Conservation (phyloP, 1,284 basidiomycete genomes). For the Austropuccinia psidii region DNA sequence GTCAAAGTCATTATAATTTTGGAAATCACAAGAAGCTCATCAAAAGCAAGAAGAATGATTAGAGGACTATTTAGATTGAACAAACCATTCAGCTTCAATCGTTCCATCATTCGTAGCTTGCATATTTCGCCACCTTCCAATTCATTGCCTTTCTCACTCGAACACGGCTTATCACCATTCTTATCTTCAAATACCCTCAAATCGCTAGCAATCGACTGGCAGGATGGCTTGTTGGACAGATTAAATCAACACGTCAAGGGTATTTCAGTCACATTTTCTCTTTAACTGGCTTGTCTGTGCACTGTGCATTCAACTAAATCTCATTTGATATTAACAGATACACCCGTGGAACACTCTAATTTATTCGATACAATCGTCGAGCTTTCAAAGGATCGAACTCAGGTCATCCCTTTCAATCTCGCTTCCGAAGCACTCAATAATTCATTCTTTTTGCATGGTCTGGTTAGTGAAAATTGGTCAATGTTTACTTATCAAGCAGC, state of each 20-base stretch:
- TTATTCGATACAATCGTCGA: conserved; percentile 31
- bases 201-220: conserved; percentile 27
- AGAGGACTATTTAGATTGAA: too few species aligned
- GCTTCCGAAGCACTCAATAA: conserved; percentile 35
- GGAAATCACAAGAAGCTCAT: too few species aligned
- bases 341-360: neutral
- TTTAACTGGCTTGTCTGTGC: neutral
- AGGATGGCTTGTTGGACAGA: conserved; percentile 19
- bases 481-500: neutral
- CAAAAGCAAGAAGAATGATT: too few species aligned
- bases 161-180: conserved; percentile 12
- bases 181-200: conserved; percentile 10
- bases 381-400: conserved; percentile 24
- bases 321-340: neutral
- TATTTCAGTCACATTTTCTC: neutral
- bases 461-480: neutral
- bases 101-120: neutral
- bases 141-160: conserved; percentile 16
- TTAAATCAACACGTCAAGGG: conserved; percentile 27
- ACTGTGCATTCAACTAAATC: neutral
- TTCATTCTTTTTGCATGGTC: conserved; percentile 27
- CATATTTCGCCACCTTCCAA: conserved; percentile 4
- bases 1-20: too few species aligned
- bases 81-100: too few species aligned
- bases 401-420: conserved; percentile 21